Evolutionary conservation across 2,329 filamentous ascomycete genomes (phyloP), one percentile per base, ranked within the genome.

Genomic region (Cladobotryum protrusum): DNA sequence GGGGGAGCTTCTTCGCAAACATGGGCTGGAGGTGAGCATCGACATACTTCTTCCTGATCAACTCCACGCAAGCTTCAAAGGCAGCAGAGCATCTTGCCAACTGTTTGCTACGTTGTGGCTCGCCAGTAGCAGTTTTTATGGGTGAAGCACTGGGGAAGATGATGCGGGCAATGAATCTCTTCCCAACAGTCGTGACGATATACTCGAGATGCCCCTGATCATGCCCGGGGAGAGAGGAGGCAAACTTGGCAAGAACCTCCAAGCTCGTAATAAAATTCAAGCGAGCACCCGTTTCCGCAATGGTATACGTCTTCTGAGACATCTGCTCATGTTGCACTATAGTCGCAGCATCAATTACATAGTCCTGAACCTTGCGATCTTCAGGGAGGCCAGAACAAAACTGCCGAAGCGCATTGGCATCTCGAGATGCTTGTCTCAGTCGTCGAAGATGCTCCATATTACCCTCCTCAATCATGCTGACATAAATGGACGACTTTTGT

Each of bases 21-120:
- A 78, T 79, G 0, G 93, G 88, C 49, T 88, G 78, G 2, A 97
- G 74, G 62, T 89, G 73, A 1, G 83, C 77, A 61, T 96, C 81
- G 5, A 99, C 73, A 52, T 85, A 82, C 2, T 79, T 78, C 47
- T 78, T 76, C 52, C 80, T 74, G 43, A 85, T 74, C 14, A 99
- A 74, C 54, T 82, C 64, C 1, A 89, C 64, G 61, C 91, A 96
- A 45, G 86, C 81, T 60, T 90, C 81, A 63, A 92, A 97, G 0
- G 93, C 92, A 3, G 91, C 92, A 0, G 91, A 89, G 56, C 88
- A 89, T 65, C 93, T 95, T 4, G 93, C 92, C 15, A 86, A 70
- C 29, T 83, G 76, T 66, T 96, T 97, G 50, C 77, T 87, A 7
- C 73, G 64, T 49, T 85, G 81, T 0, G 81, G 70, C 7, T 70